A percentile compares a stretch with the other conserved stretches of the same genome.
These are phyloP conservation scores for Xylariaceae sp. DNA, from an alignment of 2,329 filamentous ascomycete genomes.

Conservation along the genomic window DNA sequence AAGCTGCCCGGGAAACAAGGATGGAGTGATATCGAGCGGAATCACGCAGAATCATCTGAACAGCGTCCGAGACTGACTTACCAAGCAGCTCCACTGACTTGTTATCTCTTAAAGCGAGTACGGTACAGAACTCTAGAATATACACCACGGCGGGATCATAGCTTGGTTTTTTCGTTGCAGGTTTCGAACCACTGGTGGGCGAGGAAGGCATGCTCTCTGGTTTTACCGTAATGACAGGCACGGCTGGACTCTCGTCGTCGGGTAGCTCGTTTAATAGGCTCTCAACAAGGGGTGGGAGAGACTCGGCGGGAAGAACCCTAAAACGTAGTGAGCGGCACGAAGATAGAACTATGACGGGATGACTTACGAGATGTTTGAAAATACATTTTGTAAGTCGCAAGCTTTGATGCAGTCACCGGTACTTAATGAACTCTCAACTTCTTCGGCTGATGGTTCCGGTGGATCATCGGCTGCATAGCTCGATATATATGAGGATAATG, in stretches of 20 bases:
- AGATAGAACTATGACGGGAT: neutral
- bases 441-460: slow-evolving; percentile 94
- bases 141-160: slow-evolving; percentile 91
- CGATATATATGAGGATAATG: slow-evolving; percentile 95
- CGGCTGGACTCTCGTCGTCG: slow-evolving; percentile 73
- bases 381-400: slow-evolving; percentile 80
- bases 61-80: slow-evolving; percentile 74
- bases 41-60: slow-evolving; percentile 83
- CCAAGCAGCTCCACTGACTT: slow-evolving; percentile 74
- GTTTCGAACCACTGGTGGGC: slow-evolving; percentile 62
- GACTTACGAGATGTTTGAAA: slow-evolving; percentile 78
- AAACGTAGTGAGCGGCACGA: slow-evolving; percentile 16
- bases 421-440: slow-evolving; percentile 91
- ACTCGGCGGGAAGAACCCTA: slow-evolving; percentile 63
- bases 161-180: slow-evolving; percentile 54
- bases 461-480: slow-evolving; percentile 98
- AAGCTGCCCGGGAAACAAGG: slow-evolving; percentile 80
- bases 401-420: slow-evolving; percentile 93
- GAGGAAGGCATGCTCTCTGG: slow-evolving; percentile 72
- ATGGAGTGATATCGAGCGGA: slow-evolving; percentile 77
- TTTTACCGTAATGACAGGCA: slow-evolving; percentile 82
- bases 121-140: slow-evolving; percentile 86
- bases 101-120: slow-evolving; percentile 75
- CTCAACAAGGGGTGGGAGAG: slow-evolving; percentile 66
- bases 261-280: slow-evolving; percentile 82